Percentiles rank a stretch among this genome's conserved stretches.
These are phyloP conservation scores for Coccomyxa sp. DNA, from an alignment of 139 green algal species.

Conservation along the genomic window DNA sequence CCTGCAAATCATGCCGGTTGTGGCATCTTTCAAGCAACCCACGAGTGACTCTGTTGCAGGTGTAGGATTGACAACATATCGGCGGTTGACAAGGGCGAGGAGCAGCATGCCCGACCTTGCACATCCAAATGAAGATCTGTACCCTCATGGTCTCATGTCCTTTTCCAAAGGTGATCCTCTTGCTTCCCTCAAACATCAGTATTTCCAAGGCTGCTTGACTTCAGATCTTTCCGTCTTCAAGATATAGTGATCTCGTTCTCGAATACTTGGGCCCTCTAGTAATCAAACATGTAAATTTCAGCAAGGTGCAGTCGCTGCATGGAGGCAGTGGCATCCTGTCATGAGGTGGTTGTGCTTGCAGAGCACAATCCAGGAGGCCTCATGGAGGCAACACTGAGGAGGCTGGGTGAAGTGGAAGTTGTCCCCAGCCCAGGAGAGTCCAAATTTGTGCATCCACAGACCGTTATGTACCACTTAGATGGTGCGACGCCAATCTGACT, in stretches of 20 bases:
- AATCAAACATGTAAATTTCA: not conserved
- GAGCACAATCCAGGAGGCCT: slow-evolving; percentile 6
- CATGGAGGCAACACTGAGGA: slow-evolving; percentile 29
- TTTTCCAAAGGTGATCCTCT: not conserved
- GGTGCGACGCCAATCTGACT: slow-evolving; percentile 12
- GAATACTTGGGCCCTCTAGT: not conserved
- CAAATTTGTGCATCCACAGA: slow-evolving; percentile 52
- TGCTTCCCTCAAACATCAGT: too few species aligned
- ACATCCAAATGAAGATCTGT: not conserved
- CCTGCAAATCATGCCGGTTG: too few species aligned
- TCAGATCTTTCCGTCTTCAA: not conserved
- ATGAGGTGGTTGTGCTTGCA: not conserved
- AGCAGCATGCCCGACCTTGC: not conserved
- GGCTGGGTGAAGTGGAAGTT: slow-evolving; percentile 22
- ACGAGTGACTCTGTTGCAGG: too few species aligned
- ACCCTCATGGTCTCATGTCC: not conserved
- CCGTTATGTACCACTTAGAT: slow-evolving; percentile 53
- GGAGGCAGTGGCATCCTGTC: not conserved
- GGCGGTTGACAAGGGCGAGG: not conserved
- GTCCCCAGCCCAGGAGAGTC: slow-evolving; percentile 10
- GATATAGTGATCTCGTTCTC: not conserved
- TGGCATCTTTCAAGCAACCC: too few species aligned
- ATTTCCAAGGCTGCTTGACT: not conserved
- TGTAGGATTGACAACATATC: too few species aligned
- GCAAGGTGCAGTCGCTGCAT: too few species aligned